Base-by-base conservation (phyloP, 352 stramenopile species). In the Phytophthora tentaculata region DNA sequence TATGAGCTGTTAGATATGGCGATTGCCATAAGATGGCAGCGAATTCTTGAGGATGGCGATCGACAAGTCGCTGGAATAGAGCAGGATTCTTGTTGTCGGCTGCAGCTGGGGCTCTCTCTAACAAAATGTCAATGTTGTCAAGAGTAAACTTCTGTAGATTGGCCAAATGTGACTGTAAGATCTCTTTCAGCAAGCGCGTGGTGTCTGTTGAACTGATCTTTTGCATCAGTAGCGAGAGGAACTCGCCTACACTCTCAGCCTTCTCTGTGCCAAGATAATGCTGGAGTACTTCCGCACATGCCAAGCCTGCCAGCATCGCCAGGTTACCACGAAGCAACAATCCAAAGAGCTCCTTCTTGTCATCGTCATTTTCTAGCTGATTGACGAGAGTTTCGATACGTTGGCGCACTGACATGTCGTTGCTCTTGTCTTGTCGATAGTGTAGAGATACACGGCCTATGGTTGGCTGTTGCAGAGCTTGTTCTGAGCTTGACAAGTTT, bases 41-140 rank as follows among this genome's bases (percentile, higher is more conserved):
- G 43, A 94, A 92, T 32, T 85, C 61, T 12, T 67, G 53, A 4
- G 73, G 76, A 17, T 90, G 76, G 8, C 76, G 79, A 50, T 94
- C 86, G 16, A 94, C 83, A 17, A 94, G 59, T 1, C 71, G 51
- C 24, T 90, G 84, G 51, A 92, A 90, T 2, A 92, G 54, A 10
- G 60, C 32, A 39, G 61, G 56, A 17, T 47, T 39, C 24, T 22
- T 41, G 23, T 53, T 43, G n/a, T 57, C 56, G 37, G 37, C 37
- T 45, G 37, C 24, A 61, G 9, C 23, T 16, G 51, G 48, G 9
- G 19, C 23, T 16, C 80, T 52, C 45, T 79, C 70, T 17, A 94
- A 54, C 13, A 89, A 64, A 17, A 66, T 74, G 41, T 88, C 80
- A 51, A 91, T 76, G 3, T 76, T 72, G 7, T 89, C 76, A 17